Conservation (phyloP, 345 rosid species). For the Iberis pinnata region DNA sequence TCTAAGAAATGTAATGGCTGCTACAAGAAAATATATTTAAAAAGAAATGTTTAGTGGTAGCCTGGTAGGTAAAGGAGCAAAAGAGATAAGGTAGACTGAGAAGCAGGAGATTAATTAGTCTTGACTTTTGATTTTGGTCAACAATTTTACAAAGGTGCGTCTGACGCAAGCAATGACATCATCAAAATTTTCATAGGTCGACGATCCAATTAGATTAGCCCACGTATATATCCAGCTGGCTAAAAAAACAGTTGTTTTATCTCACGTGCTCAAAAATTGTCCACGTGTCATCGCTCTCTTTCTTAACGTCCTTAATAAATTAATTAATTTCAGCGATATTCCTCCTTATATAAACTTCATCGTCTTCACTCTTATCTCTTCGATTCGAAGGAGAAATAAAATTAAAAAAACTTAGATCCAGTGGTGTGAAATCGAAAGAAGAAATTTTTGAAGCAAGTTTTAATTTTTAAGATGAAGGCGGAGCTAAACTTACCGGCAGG, state of each 20-base stretch:
- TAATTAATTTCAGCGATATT: constrained; percentile 8
- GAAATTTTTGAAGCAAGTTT: too few species aligned
- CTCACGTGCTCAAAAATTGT: constrained; percentile 28
- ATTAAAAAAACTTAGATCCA: neutral
- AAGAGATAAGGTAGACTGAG: too few species aligned
- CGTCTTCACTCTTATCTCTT: constrained; percentile 20
- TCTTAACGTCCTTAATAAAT: neutral
- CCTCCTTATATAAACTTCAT: constrained; percentile 27
- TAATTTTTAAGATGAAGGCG: constrained; percentile 34
- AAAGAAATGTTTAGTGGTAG: too few species aligned
- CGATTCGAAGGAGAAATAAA: constrained; percentile 16
- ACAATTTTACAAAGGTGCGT: constrained; percentile 18
- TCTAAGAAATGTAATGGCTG: too few species aligned
- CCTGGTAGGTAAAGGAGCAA: too few species aligned
- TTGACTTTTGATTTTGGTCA: constrained; percentile 26
- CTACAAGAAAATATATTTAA: too few species aligned
- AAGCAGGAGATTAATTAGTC: too few species aligned
- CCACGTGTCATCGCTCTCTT: constrained; percentile 19
- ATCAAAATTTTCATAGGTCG: constrained; percentile 17
- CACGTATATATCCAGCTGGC: constrained; percentile 26
- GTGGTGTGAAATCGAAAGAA: neutral
- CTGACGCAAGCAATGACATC: constrained; percentile 35
- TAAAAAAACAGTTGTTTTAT: constrained; percentile 26
- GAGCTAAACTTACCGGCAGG: constrained; percentile 74
- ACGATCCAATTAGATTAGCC: neutral